Conservation (phyloP, 148 eudicot genomes). For the Vaccinium myrtillus region DNA sequence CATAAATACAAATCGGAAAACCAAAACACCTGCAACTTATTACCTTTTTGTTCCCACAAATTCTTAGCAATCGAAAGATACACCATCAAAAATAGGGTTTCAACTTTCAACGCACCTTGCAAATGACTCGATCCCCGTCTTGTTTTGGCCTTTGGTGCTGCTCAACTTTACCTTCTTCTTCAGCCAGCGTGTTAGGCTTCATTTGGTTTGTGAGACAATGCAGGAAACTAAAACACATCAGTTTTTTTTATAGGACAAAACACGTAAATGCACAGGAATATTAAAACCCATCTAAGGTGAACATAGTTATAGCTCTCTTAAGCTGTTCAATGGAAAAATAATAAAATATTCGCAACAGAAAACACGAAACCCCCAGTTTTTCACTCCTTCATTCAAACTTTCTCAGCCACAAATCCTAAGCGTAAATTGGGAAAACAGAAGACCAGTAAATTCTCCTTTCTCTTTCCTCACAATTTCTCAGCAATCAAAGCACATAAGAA, state of each 20-base stretch:
- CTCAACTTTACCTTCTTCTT: neutral
- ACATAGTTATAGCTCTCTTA: neutral
- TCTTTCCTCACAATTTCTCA: neutral
- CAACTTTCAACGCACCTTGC: neutral
- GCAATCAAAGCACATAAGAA: neutral
- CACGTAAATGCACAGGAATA: neutral
- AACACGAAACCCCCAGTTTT: neutral
- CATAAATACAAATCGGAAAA: neutral
- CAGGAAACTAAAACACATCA: neutral
- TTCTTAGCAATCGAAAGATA: neutral
- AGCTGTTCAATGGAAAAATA: neutral
- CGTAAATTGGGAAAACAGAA: neutral
- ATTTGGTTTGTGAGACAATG: neutral
- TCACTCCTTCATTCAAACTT: neutral
- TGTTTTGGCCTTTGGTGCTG: neutral
- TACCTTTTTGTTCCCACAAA: neutral
- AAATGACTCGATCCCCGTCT: neutral
- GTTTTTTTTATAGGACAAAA: neutral
- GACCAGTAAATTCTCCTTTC: neutral
- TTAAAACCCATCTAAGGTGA: neutral
- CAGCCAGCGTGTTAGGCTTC: neutral
- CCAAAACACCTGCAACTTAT: neutral
- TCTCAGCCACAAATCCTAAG: constrained; percentile 5
- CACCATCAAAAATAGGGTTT: neutral
- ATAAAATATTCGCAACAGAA: neutral